These are phyloP conservation scores for Pezicula radicicola DNA, from an alignment of 2,329 filamentous ascomycete species.

Conservation along the genomic window DNA sequence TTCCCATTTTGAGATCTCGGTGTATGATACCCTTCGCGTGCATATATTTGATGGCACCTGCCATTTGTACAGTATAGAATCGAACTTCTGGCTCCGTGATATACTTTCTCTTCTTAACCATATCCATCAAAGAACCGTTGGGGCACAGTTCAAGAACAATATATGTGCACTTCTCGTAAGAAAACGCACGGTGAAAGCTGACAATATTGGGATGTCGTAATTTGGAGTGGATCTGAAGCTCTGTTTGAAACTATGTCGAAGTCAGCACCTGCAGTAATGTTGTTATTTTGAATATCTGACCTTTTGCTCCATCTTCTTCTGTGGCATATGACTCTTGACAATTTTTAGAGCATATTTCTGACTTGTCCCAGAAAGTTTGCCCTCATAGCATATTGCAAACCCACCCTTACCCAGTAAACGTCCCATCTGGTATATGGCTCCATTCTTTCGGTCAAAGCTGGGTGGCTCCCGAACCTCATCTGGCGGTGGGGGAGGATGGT, in stretches of 20 bases:
- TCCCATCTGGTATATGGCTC: conserved; percentile 71
- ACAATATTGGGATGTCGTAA: conserved; percentile 96
- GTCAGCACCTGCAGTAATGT: conserved; percentile 4
- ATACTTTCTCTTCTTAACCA: conserved; percentile 88
- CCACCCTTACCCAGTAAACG: conserved; percentile 76
- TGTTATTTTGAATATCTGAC: conserved; percentile 36
- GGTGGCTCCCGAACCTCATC: conserved; percentile 57
- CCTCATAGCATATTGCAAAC: conserved; percentile 79
- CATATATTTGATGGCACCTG: conserved; percentile 97
- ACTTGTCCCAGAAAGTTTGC: conserved; percentile 62
- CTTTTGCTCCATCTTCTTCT: conserved; percentile 78
- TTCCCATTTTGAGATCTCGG: conserved; percentile 95
- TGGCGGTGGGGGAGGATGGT: conserved; percentile 64
- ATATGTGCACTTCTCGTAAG: conserved; percentile 85
- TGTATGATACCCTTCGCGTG: conserved; percentile 95
- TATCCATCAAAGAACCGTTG: conserved; percentile 95
- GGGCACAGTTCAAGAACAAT: conserved; percentile 92
- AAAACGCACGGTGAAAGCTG: conserved; percentile 90
- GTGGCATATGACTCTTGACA: conserved; percentile 77
- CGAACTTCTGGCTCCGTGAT: conserved; percentile 92
- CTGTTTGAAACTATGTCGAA: conserved; percentile 62
- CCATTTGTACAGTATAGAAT: conserved; percentile 90
- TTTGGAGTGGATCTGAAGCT: conserved; percentile 97
- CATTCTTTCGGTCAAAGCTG: conserved; percentile 66
- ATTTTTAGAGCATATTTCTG: conserved; percentile 77